Base-by-base conservation (phyloP, 139 green algal species). In the Bryopsis sp. region DNA sequence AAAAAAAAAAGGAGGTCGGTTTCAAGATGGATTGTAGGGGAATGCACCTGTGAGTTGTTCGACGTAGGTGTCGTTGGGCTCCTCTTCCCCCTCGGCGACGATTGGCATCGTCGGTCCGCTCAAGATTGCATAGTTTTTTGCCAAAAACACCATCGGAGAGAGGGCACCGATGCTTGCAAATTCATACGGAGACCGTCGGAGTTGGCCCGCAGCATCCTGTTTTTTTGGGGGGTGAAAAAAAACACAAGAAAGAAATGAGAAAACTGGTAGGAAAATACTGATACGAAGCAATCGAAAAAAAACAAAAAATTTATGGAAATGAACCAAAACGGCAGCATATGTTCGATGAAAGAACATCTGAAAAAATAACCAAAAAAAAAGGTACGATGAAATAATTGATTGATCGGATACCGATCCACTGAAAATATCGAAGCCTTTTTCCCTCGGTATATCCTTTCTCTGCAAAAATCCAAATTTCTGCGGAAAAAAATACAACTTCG, bases 61-160 rank as follows among this genome's bases (percentile, higher is more conserved):
- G 39, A 97, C 74, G 72, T 94, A 98, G 0, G 90, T 96, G 81
- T 99, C 94, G 62, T 99, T 99, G 22, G 95, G 88, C 72, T 97
- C 90, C 46, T 87, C 81, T 2, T 78, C 29, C 47, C 80, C 87
- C 57, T 92, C 85, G n/a, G 84, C 90, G 67, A 95, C 87, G 57
- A 98, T 97, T 28, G 93, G 93, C 48, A 97, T 82, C 4, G 86
- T 86, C 31, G 92, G 92, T 0, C 90, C 94, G 47, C 97, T 91
- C 59, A 99, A 82, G 39, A 99, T 81, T 0, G 92, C 89, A 70
- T 96, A 99, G 2, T 70, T 73, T 48, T 37, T 22, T 1, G 93
- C 74, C 32, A 97, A 77, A 81, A 83, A 98, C 19, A 98, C 81
- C n/a, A 92, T 86, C 0, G 94, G 89, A 0, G 83, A 92, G 29